Evolutionary conservation across 2,329 filamentous ascomycete species (phyloP), one percentile per base, ranked within the genome.

Genomic region (Trichoderma simmonsii): DNA sequence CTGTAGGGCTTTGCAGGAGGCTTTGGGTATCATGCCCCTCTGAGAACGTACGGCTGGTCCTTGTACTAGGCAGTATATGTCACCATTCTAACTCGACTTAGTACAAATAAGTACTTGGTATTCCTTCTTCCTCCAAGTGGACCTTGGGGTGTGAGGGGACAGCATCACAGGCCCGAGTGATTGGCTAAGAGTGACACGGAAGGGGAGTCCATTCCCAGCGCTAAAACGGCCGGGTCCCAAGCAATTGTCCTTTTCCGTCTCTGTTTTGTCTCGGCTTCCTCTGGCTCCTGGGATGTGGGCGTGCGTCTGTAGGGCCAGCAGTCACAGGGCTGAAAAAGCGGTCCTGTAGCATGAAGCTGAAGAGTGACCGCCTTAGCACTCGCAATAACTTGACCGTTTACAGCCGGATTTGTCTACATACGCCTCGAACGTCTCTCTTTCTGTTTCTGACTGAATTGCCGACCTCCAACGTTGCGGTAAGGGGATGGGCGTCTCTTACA

Each of bases 1-100:
- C 56, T 69, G 66, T 69, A 69, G 66, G 66, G 66, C 66, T 69
- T 48, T 59, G 64, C 51, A 59, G 32, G 54, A 59, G 64, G 56
- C 51, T 30, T 39, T 34, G 28, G 64, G 36, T 56, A 24, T 69
- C 65, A 43, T 60, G 56, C 36, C n/a, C 56, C 57, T 43, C 32
- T n/a, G 24, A 67, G 36, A 36, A 43, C 24, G 57, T 30, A 60
- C 18, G 28, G 8, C 57, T 21, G 12, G 30, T 14, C 24, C 28
- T n/a, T 30, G 57, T 67, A 39, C 51, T 57, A 67, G 34, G 51
- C 51, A 21, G 56, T 24, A 30, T 68, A 32, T 59, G 34, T 43
- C 32, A 3, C 6, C 51, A n/a, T 39, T 21, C 64, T 67, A 59
- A 67, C 64, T 43, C 4, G 51, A 67, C 24, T 57, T 59, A 51